These are phyloP conservation scores for Boechera retrofracta DNA, from an alignment of 345 rosid species.

Conservation along the genomic window DNA sequence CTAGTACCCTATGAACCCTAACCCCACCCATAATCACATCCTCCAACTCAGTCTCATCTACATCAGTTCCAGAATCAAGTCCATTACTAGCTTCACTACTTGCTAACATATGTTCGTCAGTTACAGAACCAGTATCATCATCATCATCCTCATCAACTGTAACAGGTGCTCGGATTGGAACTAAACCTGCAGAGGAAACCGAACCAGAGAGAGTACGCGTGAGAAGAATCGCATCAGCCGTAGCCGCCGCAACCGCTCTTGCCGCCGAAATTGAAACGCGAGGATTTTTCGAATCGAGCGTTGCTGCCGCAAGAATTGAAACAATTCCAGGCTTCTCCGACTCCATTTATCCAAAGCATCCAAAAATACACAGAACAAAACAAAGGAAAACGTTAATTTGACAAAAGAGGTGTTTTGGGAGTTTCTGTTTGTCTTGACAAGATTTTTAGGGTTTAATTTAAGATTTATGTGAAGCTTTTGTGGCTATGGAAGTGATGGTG, in stretches of 20 bases:
- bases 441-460: constrained; percentile 22
- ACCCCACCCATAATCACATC: constrained; percentile 31
- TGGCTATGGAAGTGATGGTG: constrained; percentile 41
- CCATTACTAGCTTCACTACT: constrained; percentile 40
- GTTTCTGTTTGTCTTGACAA: constrained; percentile 31
- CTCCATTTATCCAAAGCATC: constrained; percentile 28
- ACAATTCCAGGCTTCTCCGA: constrained; percentile 20
- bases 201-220: constrained; percentile 45
- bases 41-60: constrained; percentile 45
- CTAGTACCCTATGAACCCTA: constrained; percentile 33
- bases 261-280: constrained; percentile 45
- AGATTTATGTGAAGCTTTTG: constrained; percentile 36
- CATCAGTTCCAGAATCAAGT: constrained; percentile 52
- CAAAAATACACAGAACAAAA: neutral
- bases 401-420: constrained; percentile 10
- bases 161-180: constrained; percentile 76
- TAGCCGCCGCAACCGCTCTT: constrained; percentile 38
- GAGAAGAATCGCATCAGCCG: constrained; percentile 28
- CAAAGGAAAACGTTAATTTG: no score
- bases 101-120: constrained; percentile 36
- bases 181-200: constrained; percentile 50
- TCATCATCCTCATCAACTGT: constrained; percentile 51
- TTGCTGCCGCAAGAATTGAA: constrained; percentile 12
- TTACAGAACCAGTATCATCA: constrained; percentile 39
- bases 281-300: constrained; percentile 45